Base-by-base conservation (phyloP, 441 rosid genomes). In the Metrosideros polymorpha region DNA sequence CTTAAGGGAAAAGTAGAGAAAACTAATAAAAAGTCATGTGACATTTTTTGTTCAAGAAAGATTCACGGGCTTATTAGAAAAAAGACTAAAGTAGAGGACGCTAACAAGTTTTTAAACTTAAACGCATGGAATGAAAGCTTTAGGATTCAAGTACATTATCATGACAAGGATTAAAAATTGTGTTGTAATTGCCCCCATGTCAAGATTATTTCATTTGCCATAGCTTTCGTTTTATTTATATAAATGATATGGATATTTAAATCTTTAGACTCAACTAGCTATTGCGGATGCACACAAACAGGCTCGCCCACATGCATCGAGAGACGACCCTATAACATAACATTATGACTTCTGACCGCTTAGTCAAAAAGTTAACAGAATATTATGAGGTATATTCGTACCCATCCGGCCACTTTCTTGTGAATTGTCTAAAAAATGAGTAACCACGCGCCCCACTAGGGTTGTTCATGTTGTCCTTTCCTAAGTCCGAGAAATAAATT, bases 101-200 rank as follows among this genome's bases (percentile, higher is more conserved):
- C 5, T 4, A 43, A 43, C 45, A 43, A 8, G 5, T 43, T 43
- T 43, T 43, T 5, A 8, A 43, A 2, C 1, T 43, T 43, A 43
- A 43, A 7, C 8, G 47, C 7, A 43, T 9, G 47, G 18, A 32
- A 7, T 32, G 3, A 18, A 54, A 54, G 25, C 18, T 17, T 59
- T 18, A 63, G 8, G 3, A 18, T 9, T 35, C 9, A 19, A 35
- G 13, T 8, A 45, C 2, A 35, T 19, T 5, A 5, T 19, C 7
- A 19, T 35, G 25, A 35, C 1, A 63, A 63, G 7, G 76, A 32
- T 32, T 32, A 35, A 2, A 27, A 66, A 5, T 66, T 35, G n/a
- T 0, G 14, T 2, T 66, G 7, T 3, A 66, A 35, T 19, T 35
- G 14, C 45, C 76, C 76, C 25, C 4, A 0, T 10, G 45, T 1